Percentiles rank a stretch among this genome's conserved stretches.
Evolutionary conservation across 2,329 filamentous ascomycete genomes (phyloP).

Genomic region (Bipolaris zeicola): DNA sequence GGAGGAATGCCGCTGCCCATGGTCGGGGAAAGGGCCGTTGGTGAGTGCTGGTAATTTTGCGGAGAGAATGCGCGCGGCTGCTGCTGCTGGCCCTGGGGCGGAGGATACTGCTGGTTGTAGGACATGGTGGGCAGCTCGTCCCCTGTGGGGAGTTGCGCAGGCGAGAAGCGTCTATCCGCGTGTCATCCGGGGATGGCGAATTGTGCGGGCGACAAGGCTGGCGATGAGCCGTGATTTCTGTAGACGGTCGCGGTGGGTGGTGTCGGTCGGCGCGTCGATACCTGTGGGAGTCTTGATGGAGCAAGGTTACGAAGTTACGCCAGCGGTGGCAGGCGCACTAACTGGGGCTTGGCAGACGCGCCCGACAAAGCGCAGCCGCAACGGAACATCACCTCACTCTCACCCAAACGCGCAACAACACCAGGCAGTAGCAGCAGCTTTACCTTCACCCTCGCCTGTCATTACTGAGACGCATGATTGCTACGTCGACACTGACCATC

Average conservation of each 20-base stretch:
- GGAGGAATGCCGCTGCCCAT: constrained; percentile 60
- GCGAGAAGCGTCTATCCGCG: constrained; percentile 28
- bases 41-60: constrained; percentile 54
- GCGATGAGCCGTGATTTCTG: constrained; percentile 13
- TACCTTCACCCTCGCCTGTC: neutral
- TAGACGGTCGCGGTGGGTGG: constrained; percentile 14
- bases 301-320: constrained; percentile 13
- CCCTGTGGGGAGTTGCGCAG: constrained; percentile 32
- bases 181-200: constrained; percentile 28
- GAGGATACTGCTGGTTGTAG: constrained; percentile 40
- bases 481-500: constrained; percentile 1
- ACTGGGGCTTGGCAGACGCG: constrained; percentile 34
- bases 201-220: constrained; percentile 1
- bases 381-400: constrained; percentile 1
- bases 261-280: constrained; percentile 23
- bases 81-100: constrained; percentile 28
- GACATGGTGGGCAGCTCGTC: constrained; percentile 42
- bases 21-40: constrained; percentile 57
- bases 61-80: constrained; percentile 47
- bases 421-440: neutral
- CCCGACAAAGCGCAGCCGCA: constrained; percentile 30
- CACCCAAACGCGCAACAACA: constrained; percentile 1
- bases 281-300: constrained; percentile 22
- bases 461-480: constrained; percentile 1
- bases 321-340: constrained; percentile 26